Evolutionary conservation across 345 rosid genomes (phyloP), one percentile per base, ranked within the genome.

Genomic region (Syzygium aqueum): DNA sequence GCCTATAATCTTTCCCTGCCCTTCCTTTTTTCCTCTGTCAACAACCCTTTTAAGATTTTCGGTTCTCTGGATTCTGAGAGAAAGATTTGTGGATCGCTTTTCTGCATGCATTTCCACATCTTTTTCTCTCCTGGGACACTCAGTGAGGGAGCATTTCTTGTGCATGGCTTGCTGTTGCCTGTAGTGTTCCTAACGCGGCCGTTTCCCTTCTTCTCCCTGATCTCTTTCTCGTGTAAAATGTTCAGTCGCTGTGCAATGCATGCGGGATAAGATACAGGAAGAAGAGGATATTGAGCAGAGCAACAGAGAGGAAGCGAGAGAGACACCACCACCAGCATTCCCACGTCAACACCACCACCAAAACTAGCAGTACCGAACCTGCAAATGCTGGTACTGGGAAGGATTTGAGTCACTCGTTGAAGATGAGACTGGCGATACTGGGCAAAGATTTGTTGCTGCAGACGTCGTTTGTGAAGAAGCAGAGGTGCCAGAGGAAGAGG

Each of bases 221-320:
- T 17, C 27, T 53, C 85, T 0, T 17, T 54, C 54, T 51, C 54
- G 25, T 43, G 61, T n/a, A 53, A 53, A 17, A 59, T 23, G 11
- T 85, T 23, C 93, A 97, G 99, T 93, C 97, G 49, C 91, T 96
- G 37, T 96, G 99, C 90, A 97, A 97, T 89, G 99, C 99, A 49
- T 97, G 98, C 89, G 99, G 99, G 89, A 96, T 97, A 88, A 95
- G 95, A 65, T 90, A 92, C 89, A 92, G 96, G 87, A 96, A 96
- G 93, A 93, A 86, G 85, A 94, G 92, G 89, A 87, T 93, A 84
- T 88, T 85, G 28, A 84, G 46, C 85, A 22, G 87, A 73, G 49
- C 94, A 86, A 91, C 93, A 82, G 84, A 88, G 87, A n/a, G 91
- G 90, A 67, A 90, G 84, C 86, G 14, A 84, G 83, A 59, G 51